Evolutionary conservation across 495 filamentous ascomycete genomes (phyloP).

Genomic region (Penicillium pancosmium): DNA sequence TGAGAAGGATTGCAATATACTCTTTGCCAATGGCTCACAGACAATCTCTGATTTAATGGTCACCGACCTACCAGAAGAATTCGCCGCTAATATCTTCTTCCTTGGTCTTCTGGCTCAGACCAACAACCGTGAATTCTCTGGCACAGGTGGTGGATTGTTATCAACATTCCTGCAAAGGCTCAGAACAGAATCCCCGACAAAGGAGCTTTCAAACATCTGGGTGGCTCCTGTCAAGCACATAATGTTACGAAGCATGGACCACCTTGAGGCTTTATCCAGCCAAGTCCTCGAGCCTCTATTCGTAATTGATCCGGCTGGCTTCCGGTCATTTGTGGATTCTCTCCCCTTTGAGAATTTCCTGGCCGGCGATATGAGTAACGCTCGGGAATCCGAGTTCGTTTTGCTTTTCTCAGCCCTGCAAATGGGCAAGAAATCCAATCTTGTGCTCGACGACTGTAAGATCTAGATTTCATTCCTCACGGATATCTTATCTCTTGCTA

Average conservation of each 20-base stretch:
- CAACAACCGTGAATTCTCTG: conserved; percentile 58
- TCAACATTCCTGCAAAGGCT: conserved; percentile 56
- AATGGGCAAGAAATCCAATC: conserved; percentile 74
- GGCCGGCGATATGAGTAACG: conserved; percentile 42
- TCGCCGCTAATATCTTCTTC: conserved; percentile 36
- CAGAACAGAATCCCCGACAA: conserved; percentile 27
- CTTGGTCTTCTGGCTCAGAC: conserved; percentile 42
- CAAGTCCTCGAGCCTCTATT: conserved; percentile 78
- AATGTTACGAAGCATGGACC: conserved; percentile 50
- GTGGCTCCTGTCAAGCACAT: conserved; percentile 40
- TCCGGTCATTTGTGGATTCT: conserved; percentile 56
- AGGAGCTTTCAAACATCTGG: conserved; percentile 35
- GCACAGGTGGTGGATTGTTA: conserved; percentile 66
- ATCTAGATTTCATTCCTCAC: neutral
- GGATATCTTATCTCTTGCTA: conserved; percentile 10
- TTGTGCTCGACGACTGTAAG: conserved; percentile 75
- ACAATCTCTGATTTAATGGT: conserved; percentile 16
- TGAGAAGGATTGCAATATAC: conserved; percentile 33
- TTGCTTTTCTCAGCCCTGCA: conserved; percentile 71
- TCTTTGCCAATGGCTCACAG: conserved; percentile 25
- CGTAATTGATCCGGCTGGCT: conserved; percentile 55
- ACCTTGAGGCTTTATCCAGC: conserved; percentile 65
- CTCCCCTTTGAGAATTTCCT: conserved; percentile 44
- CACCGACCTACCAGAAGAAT: conserved; percentile 12
- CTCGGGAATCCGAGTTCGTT: conserved; percentile 55